Conservation (phyloP, 345 rosid species). For the Cardiospermum halicacabum region DNA sequence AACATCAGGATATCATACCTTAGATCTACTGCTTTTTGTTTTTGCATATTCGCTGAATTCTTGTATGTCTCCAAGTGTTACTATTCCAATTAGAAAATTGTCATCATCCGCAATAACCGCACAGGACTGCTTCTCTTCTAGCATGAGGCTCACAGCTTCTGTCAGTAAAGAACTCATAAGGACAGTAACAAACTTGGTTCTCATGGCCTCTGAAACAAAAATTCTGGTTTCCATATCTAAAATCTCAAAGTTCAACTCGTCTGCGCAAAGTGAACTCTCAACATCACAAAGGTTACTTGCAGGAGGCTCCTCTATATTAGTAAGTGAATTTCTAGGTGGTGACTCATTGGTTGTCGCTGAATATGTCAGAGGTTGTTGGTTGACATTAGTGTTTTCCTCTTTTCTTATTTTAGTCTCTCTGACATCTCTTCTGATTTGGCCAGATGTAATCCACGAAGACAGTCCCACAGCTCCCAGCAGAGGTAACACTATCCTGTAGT, state of each 20-base stretch:
- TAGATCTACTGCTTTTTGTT: slow-evolving; percentile 30
- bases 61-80: slow-evolving; percentile 63
- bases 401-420: slow-evolving; percentile 33
- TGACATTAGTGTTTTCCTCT: slow-evolving; percentile 24
- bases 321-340: slow-evolving; percentile 19
- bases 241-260: slow-evolving; percentile 34
- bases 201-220: slow-evolving; percentile 84
- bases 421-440: slow-evolving; percentile 55
- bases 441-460: slow-evolving; percentile 93
- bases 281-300: slow-evolving; percentile 65
- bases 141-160: slow-evolving; percentile 80
- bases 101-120: slow-evolving; percentile 68
- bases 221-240: slow-evolving; percentile 43
- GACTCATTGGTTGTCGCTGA: slow-evolving; percentile 17
- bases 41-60: slow-evolving; percentile 45
- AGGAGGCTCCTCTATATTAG: slow-evolving; percentile 27
- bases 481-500: slow-evolving; percentile 85
- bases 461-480: slow-evolving; percentile 86
- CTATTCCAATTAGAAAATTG: slow-evolving; percentile 55
- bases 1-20: slow-evolving; percentile 38
- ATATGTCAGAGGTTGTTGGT: slow-evolving; percentile 26
- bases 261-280: slow-evolving; percentile 85
- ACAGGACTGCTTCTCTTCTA: slow-evolving; percentile 82
- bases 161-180: slow-evolving; percentile 55
- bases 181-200: slow-evolving; percentile 71